phyloP scores from a whole-genome alignment of 257 asterid species.

The Scutellaria baicalensis region DNA sequence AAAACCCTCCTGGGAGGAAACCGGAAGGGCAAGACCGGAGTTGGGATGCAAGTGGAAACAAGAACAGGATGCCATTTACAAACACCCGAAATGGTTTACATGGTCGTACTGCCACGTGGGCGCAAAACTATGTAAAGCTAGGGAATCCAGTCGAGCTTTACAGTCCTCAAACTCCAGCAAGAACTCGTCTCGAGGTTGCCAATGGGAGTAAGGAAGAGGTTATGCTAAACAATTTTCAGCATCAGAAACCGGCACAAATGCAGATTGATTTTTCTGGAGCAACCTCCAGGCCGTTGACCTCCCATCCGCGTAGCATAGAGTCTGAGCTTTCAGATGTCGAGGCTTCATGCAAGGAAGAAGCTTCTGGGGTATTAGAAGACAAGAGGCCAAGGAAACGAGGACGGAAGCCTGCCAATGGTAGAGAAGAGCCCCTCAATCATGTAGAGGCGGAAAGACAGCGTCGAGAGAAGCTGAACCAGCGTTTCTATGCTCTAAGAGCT shows the following conservation, averaged over 20 bases:
- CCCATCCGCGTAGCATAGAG: constrained; percentile 36
- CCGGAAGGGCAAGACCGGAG: constrained; percentile 29
- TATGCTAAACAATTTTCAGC: constrained; percentile 33
- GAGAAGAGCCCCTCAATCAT: constrained; percentile 85
- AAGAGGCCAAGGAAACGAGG: constrained; percentile 86
- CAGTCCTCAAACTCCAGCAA: constrained; percentile 33
- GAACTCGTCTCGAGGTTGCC: constrained; percentile 20
- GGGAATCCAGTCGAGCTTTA: constrained; percentile 31
- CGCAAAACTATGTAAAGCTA: constrained; percentile 24
- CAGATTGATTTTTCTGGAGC: constrained; percentile 62
- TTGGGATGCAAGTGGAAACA: constrained; percentile 29
- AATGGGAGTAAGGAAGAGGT: constrained; percentile 46
- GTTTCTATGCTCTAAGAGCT: constrained; percentile 76
- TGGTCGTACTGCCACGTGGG: constrained; percentile 27
- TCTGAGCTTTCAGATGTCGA: constrained; percentile 78
- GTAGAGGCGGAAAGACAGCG: constrained; percentile 91
- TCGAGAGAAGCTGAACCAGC: constrained; percentile 80
- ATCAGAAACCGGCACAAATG: constrained; percentile 54
- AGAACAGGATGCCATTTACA: constrained; percentile 30
- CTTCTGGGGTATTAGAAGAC: constrained; percentile 34
- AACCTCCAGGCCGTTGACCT: constrained; percentile 37
- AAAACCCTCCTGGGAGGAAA: constrained; percentile 35
- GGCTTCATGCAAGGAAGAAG: constrained; percentile 56
- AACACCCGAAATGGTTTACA: constrained; percentile 43
- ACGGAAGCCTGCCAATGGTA: constrained; percentile 79